Evolutionary conservation across 2,329 filamentous ascomycete genomes (phyloP).

Genomic region (Fusarium siculi): DNA sequence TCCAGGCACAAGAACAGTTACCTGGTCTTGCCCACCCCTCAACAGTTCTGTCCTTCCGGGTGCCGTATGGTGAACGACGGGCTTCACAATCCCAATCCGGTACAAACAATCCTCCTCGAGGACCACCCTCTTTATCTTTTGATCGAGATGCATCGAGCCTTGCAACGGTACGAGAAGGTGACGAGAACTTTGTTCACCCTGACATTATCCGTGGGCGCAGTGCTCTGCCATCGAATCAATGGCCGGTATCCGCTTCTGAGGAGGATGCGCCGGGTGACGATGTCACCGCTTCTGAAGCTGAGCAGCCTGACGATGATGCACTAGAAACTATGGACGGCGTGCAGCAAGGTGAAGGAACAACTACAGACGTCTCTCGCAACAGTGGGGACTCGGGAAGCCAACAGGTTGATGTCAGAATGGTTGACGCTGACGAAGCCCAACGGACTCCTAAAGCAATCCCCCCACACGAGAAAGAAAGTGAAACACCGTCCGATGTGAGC

Average conservation of each 20-base stretch:
- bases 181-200: constrained; percentile 30
- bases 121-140: constrained; percentile 12
- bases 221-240: not conserved
- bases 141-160: constrained; percentile 28
- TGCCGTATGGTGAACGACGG: constrained; percentile 7
- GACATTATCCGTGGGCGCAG: constrained; percentile 12
- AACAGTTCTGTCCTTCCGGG: constrained; percentile 4
- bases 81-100: constrained; percentile 12
- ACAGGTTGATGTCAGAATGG: constrained; percentile 32
- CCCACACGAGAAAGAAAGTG: not conserved
- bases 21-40: constrained; percentile 28
- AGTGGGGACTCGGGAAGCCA: not conserved
- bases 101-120: constrained; percentile 13
- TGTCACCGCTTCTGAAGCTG: constrained; percentile 12
- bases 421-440: constrained; percentile 24
- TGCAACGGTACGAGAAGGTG: constrained; percentile 29
- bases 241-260: not conserved
- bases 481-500: not conserved
- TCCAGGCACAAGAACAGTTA: constrained; percentile 29
- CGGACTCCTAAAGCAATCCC: not conserved
- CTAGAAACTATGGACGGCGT: constrained; percentile 19
- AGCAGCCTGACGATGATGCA: not conserved
- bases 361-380: not conserved
- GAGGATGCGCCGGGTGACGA: constrained; percentile 16
- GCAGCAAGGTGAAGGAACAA: not conserved